A percentile compares a stretch with the other conserved stretches of the same genome.
Conservation (phyloP, 2,329 filamentous ascomycete species). For the Neonectria neomacrospora region DNA sequence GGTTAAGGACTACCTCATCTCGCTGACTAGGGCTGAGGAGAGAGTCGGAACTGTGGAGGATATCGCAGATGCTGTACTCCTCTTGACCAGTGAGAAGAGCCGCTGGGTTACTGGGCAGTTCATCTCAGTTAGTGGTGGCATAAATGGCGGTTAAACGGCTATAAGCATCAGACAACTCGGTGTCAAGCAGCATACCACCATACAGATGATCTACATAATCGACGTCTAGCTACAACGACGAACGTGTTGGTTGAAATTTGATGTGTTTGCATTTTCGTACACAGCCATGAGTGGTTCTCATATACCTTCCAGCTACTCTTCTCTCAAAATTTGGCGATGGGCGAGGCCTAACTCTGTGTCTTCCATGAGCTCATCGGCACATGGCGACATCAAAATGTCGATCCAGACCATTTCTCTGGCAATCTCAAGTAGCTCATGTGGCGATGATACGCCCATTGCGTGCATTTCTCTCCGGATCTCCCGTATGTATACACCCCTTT, state of each 20-base stretch:
- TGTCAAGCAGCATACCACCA: no score
- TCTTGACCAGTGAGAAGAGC: conserved; percentile 31
- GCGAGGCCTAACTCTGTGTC: no score
- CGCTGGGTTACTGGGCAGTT: conserved; percentile 36
- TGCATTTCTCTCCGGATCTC: background rate
- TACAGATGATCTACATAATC: no score
- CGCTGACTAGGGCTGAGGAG: conserved; percentile 46
- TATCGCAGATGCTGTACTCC: conserved; percentile 22
- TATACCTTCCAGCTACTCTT: no score
- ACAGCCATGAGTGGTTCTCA: no score
- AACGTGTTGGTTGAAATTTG: no score
- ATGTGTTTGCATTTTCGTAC: no score
- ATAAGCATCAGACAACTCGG: no score
- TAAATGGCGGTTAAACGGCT: conserved; percentile 18
- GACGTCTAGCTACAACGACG: no score
- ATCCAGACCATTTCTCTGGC: conserved; percentile 3
- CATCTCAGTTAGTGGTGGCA: conserved; percentile 34
- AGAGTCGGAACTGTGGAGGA: conserved; percentile 18
- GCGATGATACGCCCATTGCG: background rate
- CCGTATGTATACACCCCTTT: background rate
- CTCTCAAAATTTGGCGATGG: no score
- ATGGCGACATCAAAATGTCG: background rate
- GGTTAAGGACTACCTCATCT: conserved; percentile 32
- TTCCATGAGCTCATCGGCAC: no score
- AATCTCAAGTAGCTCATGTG: background rate